Evolutionary conservation across 805 yeast species (phyloP), one percentile per base, ranked within the genome.

Genomic region (Ogataea saltuana): DNA sequence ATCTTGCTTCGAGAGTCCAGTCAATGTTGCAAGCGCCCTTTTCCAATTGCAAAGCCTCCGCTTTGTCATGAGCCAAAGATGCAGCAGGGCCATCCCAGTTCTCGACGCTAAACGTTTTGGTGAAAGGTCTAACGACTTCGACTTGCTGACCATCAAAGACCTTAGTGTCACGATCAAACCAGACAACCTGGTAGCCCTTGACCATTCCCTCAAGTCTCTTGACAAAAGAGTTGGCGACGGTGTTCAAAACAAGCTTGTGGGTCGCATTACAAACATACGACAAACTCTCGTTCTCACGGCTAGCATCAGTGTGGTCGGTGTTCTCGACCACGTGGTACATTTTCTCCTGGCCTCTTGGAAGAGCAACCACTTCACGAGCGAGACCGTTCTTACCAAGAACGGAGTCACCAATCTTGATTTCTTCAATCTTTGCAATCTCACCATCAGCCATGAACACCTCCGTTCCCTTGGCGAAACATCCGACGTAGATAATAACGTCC

Each of bases 401-500:
- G 15, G 33, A 18, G 19, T 70, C 72, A 48, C 72, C 74, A 40
- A 69, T 55, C 21, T 49, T 38, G 39, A 74, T 47, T 16, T 62
- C 55, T 46, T 69, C 70, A 38, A 74, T 59, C 5, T 48, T 51
- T 35, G 53, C 55, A 21, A 39, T 16, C 8, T 31, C 25, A 50
- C 78, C 78, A 54, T 71, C 63, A 23, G 71, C 70, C 74, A 70
- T 70, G 54, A 71, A 45, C 21, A 74, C 76, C 44, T 61, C 45
- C 3, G 39, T 35, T 16, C 39, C 39, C 35, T 28, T 33, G 27
- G 38, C 37, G 26, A 32, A 32, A 58, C 78, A 80, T 46, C 98
- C 99, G 43, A 88, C 96, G 62, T 93, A 93, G 62, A 91, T 85
- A 64, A 93, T 93, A 45, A 88, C 85, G 68, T 93, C 99, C 16